phyloP scores from a whole-genome alignment of 805 yeast genomes.

The Wickerhamiella spandovensis region DNA sequence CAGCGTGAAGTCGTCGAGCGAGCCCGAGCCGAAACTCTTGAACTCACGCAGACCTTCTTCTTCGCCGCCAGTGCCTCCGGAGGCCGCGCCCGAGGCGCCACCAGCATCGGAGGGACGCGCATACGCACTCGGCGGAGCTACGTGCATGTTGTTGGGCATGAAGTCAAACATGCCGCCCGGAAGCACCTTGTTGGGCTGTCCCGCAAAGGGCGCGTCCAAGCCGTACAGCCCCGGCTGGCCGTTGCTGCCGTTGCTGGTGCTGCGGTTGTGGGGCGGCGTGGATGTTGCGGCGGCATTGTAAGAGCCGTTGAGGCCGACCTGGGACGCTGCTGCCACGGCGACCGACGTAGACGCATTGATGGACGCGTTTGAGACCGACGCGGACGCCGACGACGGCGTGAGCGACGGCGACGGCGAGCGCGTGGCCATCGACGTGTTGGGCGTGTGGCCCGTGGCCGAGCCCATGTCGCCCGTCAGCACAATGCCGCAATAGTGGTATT shows the following conservation, averaged over 20 bases:
- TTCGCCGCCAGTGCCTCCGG: neutral
- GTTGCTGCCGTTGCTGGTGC: neutral
- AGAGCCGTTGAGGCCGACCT: constrained; percentile 1
- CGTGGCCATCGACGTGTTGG: constrained; percentile 3
- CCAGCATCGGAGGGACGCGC: neutral
- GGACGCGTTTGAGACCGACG: neutral
- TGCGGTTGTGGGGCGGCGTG: constrained; percentile 13
- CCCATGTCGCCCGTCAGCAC: constrained; percentile 29
- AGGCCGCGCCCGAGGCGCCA: neutral
- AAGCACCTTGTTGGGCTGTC: neutral
- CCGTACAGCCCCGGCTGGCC: neutral
- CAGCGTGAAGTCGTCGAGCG: constrained; percentile 23
- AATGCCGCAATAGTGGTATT: constrained; percentile 78
- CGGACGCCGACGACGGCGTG: neutral
- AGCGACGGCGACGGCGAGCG: constrained; percentile 1
- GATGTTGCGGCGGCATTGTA: constrained; percentile 2
- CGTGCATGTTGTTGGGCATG: neutral
- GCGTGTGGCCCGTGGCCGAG: constrained; percentile 1
- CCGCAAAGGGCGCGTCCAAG: neutral
- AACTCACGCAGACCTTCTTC: neutral
- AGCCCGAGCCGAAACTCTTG: neutral
- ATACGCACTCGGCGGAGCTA: neutral
- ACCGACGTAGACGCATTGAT: neutral
- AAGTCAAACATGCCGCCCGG: neutral
- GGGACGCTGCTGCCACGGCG: neutral